Percentiles rank a stretch among this genome's conserved stretches.
These are phyloP conservation scores for Massariosphaeria phaeospora DNA, from an alignment of 495 filamentous ascomycete genomes.

Conservation along the genomic window DNA sequence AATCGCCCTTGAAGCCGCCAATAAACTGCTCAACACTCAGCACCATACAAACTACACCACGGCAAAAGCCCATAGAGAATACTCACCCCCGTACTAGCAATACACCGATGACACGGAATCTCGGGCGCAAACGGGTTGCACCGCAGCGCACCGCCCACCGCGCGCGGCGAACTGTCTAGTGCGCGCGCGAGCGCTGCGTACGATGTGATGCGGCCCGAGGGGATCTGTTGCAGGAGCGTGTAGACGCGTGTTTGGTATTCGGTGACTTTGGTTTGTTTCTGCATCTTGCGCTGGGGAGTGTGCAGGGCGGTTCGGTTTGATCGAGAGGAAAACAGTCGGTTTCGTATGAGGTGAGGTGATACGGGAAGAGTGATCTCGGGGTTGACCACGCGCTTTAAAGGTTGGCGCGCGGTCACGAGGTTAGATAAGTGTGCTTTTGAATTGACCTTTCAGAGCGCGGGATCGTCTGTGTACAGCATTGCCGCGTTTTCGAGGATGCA, in stretches of 20 bases:
- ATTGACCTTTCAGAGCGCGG: conserved; percentile 1
- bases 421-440: conserved; percentile 9
- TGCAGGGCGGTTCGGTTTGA: too few relatives aligned
- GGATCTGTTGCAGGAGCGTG: conserved; percentile 64
- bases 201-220: conserved; percentile 63
- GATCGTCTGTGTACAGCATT: not conserved
- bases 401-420: conserved; percentile 2
- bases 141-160: conserved; percentile 75
- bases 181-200: conserved; percentile 66
- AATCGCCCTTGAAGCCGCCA: conserved; percentile 48
- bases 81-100: conserved; percentile 41
- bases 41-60: too few relatives aligned
- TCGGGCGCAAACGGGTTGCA: conserved; percentile 45
- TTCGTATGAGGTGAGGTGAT: not conserved
- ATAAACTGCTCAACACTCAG: conserved; percentile 37
- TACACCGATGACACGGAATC: conserved; percentile 43
- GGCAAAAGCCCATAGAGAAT: too few relatives aligned
- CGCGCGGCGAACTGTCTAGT: conserved; percentile 65
- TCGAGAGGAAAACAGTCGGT: too few relatives aligned
- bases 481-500: not conserved
- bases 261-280: conserved; percentile 30
- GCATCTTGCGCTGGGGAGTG: conserved; percentile 9
- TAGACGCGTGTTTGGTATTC: conserved; percentile 50
- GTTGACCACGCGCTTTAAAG: not conserved
- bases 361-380: not conserved